Conservation (phyloP, 2,329 filamentous ascomycete genomes). For the Penicillium sp. region DNA sequence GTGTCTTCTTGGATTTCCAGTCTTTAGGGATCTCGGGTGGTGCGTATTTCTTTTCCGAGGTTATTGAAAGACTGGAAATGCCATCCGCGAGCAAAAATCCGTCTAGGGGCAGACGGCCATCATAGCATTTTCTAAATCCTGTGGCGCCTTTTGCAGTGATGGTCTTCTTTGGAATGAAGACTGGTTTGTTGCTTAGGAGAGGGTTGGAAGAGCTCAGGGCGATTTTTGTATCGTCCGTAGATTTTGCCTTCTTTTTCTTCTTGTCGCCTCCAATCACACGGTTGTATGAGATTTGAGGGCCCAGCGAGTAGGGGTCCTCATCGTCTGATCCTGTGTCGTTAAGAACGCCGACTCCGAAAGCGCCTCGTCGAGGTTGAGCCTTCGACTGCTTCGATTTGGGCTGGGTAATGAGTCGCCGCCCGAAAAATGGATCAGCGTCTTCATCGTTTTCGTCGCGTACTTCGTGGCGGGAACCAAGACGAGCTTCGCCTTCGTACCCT, state of each 20-base stretch:
- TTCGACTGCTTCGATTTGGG: conserved; percentile 48
- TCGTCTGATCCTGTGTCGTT: conserved; percentile 96
- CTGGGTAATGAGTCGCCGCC: conserved; percentile 36
- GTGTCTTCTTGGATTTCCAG: conserved; percentile 70
- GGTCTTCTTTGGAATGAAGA: conserved; percentile 74
- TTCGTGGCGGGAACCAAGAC: conserved; percentile 31
- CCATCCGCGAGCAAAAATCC: conserved; percentile 75
- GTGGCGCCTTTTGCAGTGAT: conserved; percentile 48
- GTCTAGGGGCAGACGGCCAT: conserved; percentile 77
- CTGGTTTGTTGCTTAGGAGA: conserved; percentile 67
- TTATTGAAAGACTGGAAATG: conserved; percentile 53
- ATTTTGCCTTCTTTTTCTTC: conserved; percentile 68
- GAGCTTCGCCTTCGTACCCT: conserved; percentile 50
- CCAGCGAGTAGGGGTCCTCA: conserved; percentile 91
- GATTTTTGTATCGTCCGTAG: conserved; percentile 38
- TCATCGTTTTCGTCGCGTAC: conserved; percentile 28
- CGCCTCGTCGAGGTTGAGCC: conserved; percentile 65
- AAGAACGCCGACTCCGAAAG: conserved; percentile 84
- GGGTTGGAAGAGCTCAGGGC: conserved; percentile 64
- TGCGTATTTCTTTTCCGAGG: conserved; percentile 51
- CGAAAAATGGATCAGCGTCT: conserved; percentile 43
- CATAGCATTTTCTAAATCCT: conserved; percentile 73
- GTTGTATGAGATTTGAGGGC: conserved; percentile 88
- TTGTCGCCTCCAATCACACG: conserved; percentile 80
- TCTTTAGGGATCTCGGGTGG: conserved; percentile 54